A percentile compares a stretch with the other conserved stretches of the same genome.
phyloP scores from a whole-genome alignment of 2,329 filamentous ascomycete genomes.

The Colletotrichum musae region DNA sequence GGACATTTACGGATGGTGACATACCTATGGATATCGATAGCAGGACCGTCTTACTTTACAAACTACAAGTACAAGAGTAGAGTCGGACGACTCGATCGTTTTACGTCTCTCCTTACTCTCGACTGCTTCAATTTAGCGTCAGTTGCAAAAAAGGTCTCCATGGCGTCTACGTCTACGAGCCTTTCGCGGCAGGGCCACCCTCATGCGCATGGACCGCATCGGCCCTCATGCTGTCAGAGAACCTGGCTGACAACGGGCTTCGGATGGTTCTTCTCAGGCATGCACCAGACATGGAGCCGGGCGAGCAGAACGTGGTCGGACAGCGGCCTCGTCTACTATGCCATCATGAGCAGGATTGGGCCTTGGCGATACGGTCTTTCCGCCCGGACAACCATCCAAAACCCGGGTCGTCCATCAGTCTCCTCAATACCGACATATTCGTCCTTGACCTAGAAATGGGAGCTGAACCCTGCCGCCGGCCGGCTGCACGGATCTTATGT shows the following conservation, averaged over 20 bases:
- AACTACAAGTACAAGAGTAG: no score
- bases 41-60: no score
- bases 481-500: conserved; percentile 50
- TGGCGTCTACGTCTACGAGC: no score
- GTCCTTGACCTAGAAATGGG: neutral
- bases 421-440: no score
- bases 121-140: no score
- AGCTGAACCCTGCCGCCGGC: conserved; percentile 39
- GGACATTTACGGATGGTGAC: no score
- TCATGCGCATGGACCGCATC: conserved; percentile 67
- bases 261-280: conserved; percentile 54
- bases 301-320: conserved; percentile 2
- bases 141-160: no score
- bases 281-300: neutral
- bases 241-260: conserved; percentile 64
- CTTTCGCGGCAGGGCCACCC: conserved; percentile 44
- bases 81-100: no score
- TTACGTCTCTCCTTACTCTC: no score
- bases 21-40: no score
- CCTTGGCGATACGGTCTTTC: conserved; percentile 26
- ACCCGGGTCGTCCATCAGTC: neutral
- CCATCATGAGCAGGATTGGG: conserved; percentile 15
- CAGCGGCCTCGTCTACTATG: conserved; percentile 15
- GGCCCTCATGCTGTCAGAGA: conserved; percentile 76
- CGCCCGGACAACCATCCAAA: conserved; percentile 18